Evolutionary conservation across 75 land plant species (phyloP).

Genomic region (Picea sitchensis): DNA sequence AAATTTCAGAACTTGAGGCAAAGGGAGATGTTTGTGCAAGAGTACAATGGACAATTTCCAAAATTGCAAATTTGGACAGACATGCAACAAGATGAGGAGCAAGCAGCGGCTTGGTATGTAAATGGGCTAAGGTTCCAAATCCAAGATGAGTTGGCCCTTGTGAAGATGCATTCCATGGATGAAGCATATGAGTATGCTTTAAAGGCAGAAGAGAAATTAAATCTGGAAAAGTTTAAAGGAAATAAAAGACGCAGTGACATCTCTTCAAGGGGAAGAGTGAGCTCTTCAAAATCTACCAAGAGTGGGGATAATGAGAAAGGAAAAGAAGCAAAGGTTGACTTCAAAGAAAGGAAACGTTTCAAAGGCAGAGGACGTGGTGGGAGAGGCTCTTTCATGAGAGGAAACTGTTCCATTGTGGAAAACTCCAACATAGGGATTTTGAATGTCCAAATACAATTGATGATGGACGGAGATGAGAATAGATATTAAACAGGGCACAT

Average conservation of each 20-base stretch:
- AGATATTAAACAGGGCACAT: neutral
- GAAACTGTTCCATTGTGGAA: neutral
- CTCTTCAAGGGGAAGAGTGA: neutral
- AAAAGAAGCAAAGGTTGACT: neutral
- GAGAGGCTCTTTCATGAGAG: neutral
- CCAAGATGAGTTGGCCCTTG: neutral
- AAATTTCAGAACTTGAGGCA: neutral
- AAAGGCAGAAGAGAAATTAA: neutral
- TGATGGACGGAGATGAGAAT: neutral
- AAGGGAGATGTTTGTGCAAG: neutral
- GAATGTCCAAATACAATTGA: neutral
- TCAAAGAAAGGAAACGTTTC: neutral
- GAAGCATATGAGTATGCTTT: neutral
- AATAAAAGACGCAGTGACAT: neutral
- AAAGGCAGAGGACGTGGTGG: neutral
- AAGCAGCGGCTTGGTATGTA: neutral
- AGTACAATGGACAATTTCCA: neutral
- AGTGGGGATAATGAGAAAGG: neutral
- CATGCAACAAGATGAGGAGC: neutral
- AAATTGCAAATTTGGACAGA: neutral
- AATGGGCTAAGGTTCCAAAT: conserved; percentile 7
- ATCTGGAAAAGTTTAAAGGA: neutral
- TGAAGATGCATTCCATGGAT: neutral
- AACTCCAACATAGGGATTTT: neutral
- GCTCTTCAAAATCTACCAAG: neutral